Conservation (phyloP, 495 filamentous ascomycete genomes). For the Venustampulla echinocandica region DNA sequence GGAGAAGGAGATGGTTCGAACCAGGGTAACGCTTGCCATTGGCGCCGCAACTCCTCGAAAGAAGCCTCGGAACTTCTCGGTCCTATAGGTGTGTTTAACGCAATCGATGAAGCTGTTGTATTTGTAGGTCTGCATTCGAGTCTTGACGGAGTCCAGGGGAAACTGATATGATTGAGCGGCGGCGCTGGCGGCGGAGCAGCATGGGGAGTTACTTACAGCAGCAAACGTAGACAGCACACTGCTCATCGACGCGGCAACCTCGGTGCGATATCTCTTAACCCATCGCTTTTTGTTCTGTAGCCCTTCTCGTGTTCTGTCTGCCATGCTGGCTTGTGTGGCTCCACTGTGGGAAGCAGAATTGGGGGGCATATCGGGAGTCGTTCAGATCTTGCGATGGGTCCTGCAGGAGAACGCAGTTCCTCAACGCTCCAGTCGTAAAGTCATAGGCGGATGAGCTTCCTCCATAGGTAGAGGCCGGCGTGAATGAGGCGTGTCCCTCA, state of each 20-base stretch:
- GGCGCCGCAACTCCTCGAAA: slow-evolving; percentile 56
- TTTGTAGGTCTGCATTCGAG: slow-evolving; percentile 76
- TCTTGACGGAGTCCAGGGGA: slow-evolving; percentile 78
- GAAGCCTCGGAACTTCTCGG: slow-evolving; percentile 65
- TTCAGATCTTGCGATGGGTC: neutral
- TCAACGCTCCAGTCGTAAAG: slow-evolving; percentile 3
- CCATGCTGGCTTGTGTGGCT: slow-evolving; percentile 17
- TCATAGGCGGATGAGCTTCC: slow-evolving; percentile 2
- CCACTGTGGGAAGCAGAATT: slow-evolving; percentile 5
- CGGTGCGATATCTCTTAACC: slow-evolving; percentile 68
- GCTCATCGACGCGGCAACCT: slow-evolving; percentile 64
- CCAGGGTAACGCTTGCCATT: slow-evolving; percentile 77
- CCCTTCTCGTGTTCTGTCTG: slow-evolving; percentile 4
- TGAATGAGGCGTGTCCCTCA: no score
- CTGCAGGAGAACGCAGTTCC: slow-evolving; percentile 1
- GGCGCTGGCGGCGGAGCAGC: neutral
- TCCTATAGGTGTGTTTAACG: slow-evolving; percentile 61
- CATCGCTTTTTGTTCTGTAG: slow-evolving; percentile 42
- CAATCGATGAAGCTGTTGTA: slow-evolving; percentile 62
- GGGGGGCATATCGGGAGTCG: slow-evolving; percentile 4
- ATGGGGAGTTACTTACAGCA: slow-evolving; percentile 39
- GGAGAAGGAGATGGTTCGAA: slow-evolving; percentile 87
- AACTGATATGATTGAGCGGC: slow-evolving; percentile 38
- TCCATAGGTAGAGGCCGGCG: slow-evolving; percentile 1
- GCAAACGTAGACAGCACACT: slow-evolving; percentile 65